Conservation (phyloP, 1,139 yeast species). For the Spathaspora sp. region DNA sequence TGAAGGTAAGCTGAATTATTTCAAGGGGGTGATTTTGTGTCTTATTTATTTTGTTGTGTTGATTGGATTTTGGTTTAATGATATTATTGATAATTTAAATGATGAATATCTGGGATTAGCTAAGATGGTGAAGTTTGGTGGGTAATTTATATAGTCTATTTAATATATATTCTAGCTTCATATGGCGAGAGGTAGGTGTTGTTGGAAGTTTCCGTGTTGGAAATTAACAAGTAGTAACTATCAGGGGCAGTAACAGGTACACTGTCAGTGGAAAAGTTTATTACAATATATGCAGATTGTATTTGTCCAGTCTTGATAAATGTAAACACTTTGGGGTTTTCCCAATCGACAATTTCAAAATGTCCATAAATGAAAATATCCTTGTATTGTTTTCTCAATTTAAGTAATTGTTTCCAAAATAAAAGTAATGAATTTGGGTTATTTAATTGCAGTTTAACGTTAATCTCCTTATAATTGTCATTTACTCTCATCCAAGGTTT, state of each 20-base stretch:
- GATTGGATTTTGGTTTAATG: slow-evolving; percentile 77
- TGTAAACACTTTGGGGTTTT: slow-evolving; percentile 35
- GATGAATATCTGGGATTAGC: slow-evolving; percentile 24
- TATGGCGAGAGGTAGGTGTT: slow-evolving; percentile 30
- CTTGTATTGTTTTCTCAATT: slow-evolving; percentile 42
- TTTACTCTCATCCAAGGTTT: slow-evolving; percentile 57
- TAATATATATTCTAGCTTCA: slow-evolving; percentile 36
- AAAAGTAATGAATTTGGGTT: slow-evolving; percentile 47
- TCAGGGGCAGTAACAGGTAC: slow-evolving; percentile 27
- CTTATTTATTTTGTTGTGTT: slow-evolving; percentile 75
- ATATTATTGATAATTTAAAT: slow-evolving; percentile 35
- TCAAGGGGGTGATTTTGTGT: slow-evolving; percentile 88
- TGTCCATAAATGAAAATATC: slow-evolving; percentile 48
- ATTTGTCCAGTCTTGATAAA: slow-evolving; percentile 28
- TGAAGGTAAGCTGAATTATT: slow-evolving; percentile 94
- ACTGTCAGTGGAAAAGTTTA: slow-evolving; percentile 42
- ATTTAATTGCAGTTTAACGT: slow-evolving; percentile 43
- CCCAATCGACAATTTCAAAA: slow-evolving; percentile 39
- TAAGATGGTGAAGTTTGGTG: not conserved
- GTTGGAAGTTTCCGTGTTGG: slow-evolving; percentile 20
- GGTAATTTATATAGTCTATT: not conserved
- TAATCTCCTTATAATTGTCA: slow-evolving; percentile 48
- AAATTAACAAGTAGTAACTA: slow-evolving; percentile 25
- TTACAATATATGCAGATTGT: slow-evolving; percentile 34
- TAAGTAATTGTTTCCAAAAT: slow-evolving; percentile 45